These are phyloP conservation scores for Bruguiera parviflora DNA, from an alignment of 345 rosid species.

Conservation along the genomic window DNA sequence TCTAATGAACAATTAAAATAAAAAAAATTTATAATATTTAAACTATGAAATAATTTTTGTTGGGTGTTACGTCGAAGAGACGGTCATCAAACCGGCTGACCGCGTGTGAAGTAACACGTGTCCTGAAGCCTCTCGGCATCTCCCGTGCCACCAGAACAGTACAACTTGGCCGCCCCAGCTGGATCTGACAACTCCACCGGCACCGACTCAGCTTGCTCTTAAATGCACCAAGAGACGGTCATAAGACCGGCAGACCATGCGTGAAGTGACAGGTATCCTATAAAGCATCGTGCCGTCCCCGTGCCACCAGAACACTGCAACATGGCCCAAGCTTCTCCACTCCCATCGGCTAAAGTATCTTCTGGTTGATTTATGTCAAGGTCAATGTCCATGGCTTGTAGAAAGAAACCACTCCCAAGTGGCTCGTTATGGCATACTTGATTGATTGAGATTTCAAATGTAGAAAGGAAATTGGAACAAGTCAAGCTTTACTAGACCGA, in stretches of 20 bases:
- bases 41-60: no score
- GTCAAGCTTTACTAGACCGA: no score
- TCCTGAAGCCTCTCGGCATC: constrained; percentile 58
- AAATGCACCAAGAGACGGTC: constrained; percentile 82
- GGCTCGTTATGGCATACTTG: no score
- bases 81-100: constrained; percentile 84
- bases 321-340: constrained; percentile 18
- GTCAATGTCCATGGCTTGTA: no score
- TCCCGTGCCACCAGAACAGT: constrained; percentile 39
- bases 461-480: no score
- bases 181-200: no score
- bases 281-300: constrained; percentile 49
- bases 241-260: constrained; percentile 81
- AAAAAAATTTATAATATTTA: no score
- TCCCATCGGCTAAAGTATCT: constrained; percentile 39
- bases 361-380: not conserved
- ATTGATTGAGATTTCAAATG: no score
- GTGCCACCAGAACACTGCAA: constrained; percentile 43
- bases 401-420: no score
- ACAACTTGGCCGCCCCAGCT: constrained; percentile 18
- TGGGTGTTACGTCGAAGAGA: constrained; percentile 29
- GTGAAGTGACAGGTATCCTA: constrained; percentile 72
- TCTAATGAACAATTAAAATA: not conserved
- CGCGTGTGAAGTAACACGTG: constrained; percentile 84
- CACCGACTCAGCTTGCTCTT: constrained; percentile 59